A percentile compares a stretch with the other conserved stretches of the same genome.
Evolutionary conservation across 2,329 filamentous ascomycete species (phyloP).

Genomic region (Cyclaneusma minus): DNA sequence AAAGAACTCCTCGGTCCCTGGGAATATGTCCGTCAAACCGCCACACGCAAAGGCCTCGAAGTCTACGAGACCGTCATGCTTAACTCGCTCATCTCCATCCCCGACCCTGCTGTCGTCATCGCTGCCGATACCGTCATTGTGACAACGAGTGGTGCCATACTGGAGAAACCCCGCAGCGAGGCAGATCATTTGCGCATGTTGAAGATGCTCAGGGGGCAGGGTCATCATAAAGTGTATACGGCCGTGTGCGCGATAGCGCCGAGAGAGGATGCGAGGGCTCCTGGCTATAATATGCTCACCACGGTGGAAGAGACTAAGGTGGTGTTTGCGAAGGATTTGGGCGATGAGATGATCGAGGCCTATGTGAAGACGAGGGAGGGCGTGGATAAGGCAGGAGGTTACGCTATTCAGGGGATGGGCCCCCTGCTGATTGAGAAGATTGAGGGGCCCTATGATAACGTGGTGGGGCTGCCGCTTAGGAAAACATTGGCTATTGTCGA

Average conservation of each 20-base stretch:
- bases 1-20: constrained; percentile 61
- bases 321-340: constrained; percentile 59
- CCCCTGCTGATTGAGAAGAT: constrained; percentile 78
- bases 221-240: constrained; percentile 70
- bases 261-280: constrained; percentile 61
- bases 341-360: constrained; percentile 66
- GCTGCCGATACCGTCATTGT: constrained; percentile 87
- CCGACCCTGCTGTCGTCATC: constrained; percentile 71
- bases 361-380: constrained; percentile 81
- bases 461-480: constrained; percentile 76
- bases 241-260: constrained; percentile 75
- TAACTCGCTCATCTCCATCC: constrained; percentile 21
- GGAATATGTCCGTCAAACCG: constrained; percentile 84
- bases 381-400: constrained; percentile 90
- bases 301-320: constrained; percentile 85
- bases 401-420: constrained; percentile 81
- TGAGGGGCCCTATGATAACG: constrained; percentile 84
- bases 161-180: constrained; percentile 82
- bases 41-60: constrained; percentile 64
- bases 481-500: constrained; percentile 70
- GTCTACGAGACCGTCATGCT: constrained; percentile 32
- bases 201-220: constrained; percentile 61
- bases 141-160: constrained; percentile 54
- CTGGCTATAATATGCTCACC: constrained; percentile 70
- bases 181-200: constrained; percentile 75